A percentile compares a stretch with the other conserved stretches of the same genome.
Conservation (phyloP, 352 stramenopile genomes). For the Pythium periplocum region DNA sequence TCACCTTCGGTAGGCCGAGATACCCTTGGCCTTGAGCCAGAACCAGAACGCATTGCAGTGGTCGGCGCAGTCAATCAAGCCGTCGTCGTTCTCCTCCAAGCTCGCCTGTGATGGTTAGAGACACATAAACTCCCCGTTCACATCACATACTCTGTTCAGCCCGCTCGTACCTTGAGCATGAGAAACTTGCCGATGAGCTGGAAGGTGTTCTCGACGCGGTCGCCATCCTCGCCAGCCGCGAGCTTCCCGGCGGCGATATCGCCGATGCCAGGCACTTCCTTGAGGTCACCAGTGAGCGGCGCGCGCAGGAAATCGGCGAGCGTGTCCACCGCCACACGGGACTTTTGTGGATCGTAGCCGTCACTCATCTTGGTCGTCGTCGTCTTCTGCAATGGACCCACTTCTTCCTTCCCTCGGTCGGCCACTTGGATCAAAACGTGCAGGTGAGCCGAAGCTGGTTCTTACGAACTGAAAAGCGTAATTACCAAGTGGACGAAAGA, state of each 20-base stretch:
- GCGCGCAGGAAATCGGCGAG: constrained; percentile 91
- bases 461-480: constrained; percentile 4
- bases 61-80: constrained; percentile 88
- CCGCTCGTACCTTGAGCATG: constrained; percentile 64
- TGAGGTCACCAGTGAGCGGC: constrained; percentile 89
- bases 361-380: constrained; percentile 41
- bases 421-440: background rate
- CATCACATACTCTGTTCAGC: background rate
- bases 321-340: constrained; percentile 87
- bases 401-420: constrained; percentile 1
- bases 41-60: constrained; percentile 97
- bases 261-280: constrained; percentile 94
- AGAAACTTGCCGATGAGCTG: constrained; percentile 96
- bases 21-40: constrained; percentile 94
- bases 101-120: constrained; percentile 43
- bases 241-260: constrained; percentile 87
- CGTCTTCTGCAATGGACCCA: background rate
- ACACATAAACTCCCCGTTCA: background rate
- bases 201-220: constrained; percentile 96
- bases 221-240: constrained; percentile 63
- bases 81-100: constrained; percentile 85
- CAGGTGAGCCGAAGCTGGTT: constrained; percentile 1
- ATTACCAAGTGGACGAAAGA: constrained; percentile 1
- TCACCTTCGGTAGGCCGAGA: constrained; percentile 90
- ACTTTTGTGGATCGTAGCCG: constrained; percentile 91